Conservation (phyloP, 352 stramenopile genomes). For the Phytophthora pluvialis region DNA sequence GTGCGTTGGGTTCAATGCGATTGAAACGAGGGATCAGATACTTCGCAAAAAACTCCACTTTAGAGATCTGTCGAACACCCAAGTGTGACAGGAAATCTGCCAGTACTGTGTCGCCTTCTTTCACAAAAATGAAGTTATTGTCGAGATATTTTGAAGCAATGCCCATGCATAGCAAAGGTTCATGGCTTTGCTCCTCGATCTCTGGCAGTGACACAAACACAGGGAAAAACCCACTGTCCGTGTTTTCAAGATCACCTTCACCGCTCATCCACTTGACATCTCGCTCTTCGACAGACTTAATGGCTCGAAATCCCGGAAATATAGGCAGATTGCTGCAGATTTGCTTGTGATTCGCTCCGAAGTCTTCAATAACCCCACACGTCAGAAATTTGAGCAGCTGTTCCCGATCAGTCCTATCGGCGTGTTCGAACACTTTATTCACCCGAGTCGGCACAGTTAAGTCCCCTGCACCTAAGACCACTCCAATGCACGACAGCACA, state of each 20-base stretch:
- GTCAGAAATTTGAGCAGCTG: constrained; percentile 56
- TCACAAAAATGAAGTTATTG: constrained; percentile 55
- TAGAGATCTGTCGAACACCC: constrained; percentile 45
- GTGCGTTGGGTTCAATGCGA: constrained; percentile 30
- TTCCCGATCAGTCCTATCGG: constrained; percentile 38
- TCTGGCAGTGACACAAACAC: constrained; percentile 41
- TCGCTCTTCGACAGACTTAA: constrained; percentile 12
- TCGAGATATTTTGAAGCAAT: constrained; percentile 57
- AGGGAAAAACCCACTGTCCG: constrained; percentile 23
- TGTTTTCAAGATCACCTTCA: constrained; percentile 16
- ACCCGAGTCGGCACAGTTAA: constrained; percentile 9
- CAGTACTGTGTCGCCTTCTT: constrained; percentile 43
- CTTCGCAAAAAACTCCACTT: constrained; percentile 56
- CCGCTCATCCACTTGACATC: constrained; percentile 34
- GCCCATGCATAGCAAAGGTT: constrained; percentile 46
- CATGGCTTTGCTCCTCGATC: constrained; percentile 16
- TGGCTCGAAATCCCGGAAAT: constrained; percentile 45
- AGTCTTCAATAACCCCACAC: constrained; percentile 43
- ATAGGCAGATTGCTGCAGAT: constrained; percentile 58
- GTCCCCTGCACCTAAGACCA: constrained; percentile 13
- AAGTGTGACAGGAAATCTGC: constrained; percentile 41
- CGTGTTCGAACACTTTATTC: constrained; percentile 24
- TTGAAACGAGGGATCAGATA: constrained; percentile 61
- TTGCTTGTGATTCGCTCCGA: constrained; percentile 37
- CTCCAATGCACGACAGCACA: constrained; percentile 54